Percentiles rank a stretch among this genome's conserved stretches.
Evolutionary conservation across 1,139 yeast genomes (phyloP).

Genomic region (Scheffersomyces stambukii): DNA sequence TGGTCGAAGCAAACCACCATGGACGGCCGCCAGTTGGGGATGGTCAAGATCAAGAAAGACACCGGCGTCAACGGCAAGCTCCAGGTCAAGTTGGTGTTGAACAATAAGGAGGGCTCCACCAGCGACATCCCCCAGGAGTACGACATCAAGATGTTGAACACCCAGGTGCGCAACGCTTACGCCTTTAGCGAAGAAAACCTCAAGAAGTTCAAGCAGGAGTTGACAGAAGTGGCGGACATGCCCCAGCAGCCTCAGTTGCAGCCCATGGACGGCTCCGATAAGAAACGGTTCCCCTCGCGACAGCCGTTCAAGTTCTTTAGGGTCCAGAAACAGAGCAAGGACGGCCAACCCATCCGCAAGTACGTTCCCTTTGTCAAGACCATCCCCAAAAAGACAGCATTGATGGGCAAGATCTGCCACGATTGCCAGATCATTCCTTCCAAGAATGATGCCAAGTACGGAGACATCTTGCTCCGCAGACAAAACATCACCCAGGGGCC

Average conservation of each 20-base stretch:
- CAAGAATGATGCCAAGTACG: conserved; percentile 65
- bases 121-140: conserved; percentile 73
- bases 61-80: conserved; percentile 38
- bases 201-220: conserved; percentile 59
- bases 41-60: conserved; percentile 60
- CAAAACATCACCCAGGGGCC: conserved; percentile 42
- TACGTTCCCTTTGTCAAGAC: conserved; percentile 72
- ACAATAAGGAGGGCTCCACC: conserved; percentile 27
- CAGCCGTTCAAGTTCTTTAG: conserved; percentile 25
- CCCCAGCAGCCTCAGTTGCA: conserved; percentile 45
- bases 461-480: conserved; percentile 43
- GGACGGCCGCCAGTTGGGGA: conserved; percentile 76
- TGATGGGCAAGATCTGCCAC: conserved; percentile 85
- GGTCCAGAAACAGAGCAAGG: conserved; percentile 22
- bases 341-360: conserved; percentile 28
- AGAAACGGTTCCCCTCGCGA: conserved; percentile 15
- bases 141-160: conserved; percentile 72
- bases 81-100: conserved; percentile 56
- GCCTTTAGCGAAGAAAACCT: conserved; percentile 89
- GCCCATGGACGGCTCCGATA: conserved; percentile 28
- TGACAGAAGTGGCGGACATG: conserved; percentile 46
- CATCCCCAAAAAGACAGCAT: conserved; percentile 79
- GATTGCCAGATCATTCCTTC: conserved; percentile 89
- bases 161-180: conserved; percentile 77
- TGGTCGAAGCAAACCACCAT: conserved; percentile 67